Percentiles rank a stretch among this genome's conserved stretches.
Conservation (phyloP, 345 rosid genomes). For the Syzygium oleosum region DNA sequence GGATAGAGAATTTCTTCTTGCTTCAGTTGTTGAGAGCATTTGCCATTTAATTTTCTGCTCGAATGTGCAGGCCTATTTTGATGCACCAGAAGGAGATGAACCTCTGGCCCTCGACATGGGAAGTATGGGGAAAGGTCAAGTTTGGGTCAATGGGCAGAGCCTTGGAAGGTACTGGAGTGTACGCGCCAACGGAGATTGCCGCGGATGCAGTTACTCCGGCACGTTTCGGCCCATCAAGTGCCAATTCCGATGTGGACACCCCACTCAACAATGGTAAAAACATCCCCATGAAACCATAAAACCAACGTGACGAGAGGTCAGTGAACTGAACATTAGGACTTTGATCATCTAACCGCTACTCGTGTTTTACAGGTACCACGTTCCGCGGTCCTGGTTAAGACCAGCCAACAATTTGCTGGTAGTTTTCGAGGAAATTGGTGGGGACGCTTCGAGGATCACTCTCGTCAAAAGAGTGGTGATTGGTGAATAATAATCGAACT, state of each 20-base stretch:
- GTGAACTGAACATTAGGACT: neutral
- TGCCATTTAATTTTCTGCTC: neutral
- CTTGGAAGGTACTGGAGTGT: slow-evolving; percentile 49
- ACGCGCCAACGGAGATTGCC: slow-evolving; percentile 36
- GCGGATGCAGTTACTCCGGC: slow-evolving; percentile 25
- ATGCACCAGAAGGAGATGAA: slow-evolving; percentile 37
- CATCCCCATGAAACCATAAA: neutral
- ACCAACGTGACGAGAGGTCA: neutral
- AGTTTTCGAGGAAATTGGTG: slow-evolving; percentile 51
- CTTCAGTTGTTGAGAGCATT: neutral
- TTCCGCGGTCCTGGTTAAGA: slow-evolving; percentile 56
- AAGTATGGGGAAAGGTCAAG: slow-evolving; percentile 54
- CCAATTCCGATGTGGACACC: slow-evolving; percentile 41
- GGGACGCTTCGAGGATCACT: slow-evolving; percentile 36
- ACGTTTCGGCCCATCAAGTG: slow-evolving; percentile 29
- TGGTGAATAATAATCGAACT: neutral
- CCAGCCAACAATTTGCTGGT: slow-evolving; percentile 31
- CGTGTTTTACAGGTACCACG: slow-evolving; percentile 43
- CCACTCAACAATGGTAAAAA: slow-evolving; percentile 52
- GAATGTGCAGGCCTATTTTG: slow-evolving; percentile 28
- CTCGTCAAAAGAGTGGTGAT: slow-evolving; percentile 31
- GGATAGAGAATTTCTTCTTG: neutral
- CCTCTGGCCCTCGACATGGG: slow-evolving; percentile 50
- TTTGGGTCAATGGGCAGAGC: slow-evolving; percentile 43
- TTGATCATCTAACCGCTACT: neutral